These are phyloP conservation scores for Furcasterigmium furcatum DNA, from an alignment of 2,329 filamentous ascomycete genomes.

Conservation along the genomic window DNA sequence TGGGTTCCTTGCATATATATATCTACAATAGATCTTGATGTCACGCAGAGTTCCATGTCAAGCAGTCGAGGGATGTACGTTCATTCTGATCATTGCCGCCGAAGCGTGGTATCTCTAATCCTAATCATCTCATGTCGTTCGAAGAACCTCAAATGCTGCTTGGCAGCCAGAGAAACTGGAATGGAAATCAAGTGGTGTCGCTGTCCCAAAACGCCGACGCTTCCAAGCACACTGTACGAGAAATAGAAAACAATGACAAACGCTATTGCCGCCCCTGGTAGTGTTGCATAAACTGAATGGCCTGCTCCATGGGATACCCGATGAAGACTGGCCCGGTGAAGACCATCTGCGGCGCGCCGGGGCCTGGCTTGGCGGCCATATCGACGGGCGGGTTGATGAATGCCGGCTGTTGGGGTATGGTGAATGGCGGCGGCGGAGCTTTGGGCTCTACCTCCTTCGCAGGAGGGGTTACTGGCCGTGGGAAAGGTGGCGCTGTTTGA, in stretches of 20 bases:
- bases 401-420: slow-evolving; percentile 37
- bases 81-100: neutral
- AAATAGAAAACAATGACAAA: slow-evolving; percentile 5
- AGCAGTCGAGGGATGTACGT: neutral
- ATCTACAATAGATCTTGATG: too few species aligned
- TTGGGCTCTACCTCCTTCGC: neutral
- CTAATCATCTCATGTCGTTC: neutral
- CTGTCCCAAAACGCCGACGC: slow-evolving; percentile 24
- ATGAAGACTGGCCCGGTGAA: slow-evolving; percentile 95
- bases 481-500: neutral
- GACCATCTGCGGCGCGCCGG: slow-evolving; percentile 63
- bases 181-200: too few species aligned
- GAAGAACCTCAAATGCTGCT: neutral
- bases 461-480: neutral
- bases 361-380: slow-evolving; percentile 23
- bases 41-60: neutral
- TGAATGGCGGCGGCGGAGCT: neutral
- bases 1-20: too few species aligned
- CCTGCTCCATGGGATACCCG: slow-evolving; percentile 82
- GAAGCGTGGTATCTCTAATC: neutral
- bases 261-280: slow-evolving; percentile 31
- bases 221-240: slow-evolving; percentile 11
- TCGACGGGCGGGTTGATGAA: slow-evolving; percentile 45
- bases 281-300: slow-evolving; percentile 70
- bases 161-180: too few species aligned